phyloP scores from a whole-genome alignment of 257 asterid species.

The Datura wrightii region DNA sequence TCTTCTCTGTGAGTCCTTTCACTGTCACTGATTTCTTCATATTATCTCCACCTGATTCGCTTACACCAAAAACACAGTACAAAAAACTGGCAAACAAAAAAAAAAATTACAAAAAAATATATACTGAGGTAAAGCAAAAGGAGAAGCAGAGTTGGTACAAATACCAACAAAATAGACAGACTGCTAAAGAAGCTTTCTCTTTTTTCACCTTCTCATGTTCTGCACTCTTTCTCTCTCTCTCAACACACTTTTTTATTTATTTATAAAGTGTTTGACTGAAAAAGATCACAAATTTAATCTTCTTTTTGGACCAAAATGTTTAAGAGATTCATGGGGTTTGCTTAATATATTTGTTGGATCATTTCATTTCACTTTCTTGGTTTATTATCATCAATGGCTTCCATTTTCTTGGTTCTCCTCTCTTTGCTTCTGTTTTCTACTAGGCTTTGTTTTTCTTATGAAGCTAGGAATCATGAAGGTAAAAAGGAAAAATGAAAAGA shows the following conservation, averaged over 20 bases:
- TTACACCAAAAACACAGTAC: constrained; percentile 6
- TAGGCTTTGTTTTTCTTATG: constrained; percentile 51
- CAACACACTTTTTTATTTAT: constrained; percentile 30
- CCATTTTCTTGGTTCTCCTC: constrained; percentile 35
- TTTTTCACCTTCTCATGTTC: neutral
- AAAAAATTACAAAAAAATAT: no score
- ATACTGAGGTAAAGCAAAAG: constrained; percentile 3
- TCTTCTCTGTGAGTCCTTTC: constrained; percentile 14
- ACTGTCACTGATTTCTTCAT: constrained; percentile 45
- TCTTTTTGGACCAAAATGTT: neutral
- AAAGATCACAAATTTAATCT: neutral
- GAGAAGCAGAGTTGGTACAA: constrained; percentile 5
- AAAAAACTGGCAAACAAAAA: neutral
- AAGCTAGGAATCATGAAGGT: constrained; percentile 92
- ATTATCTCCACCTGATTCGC: constrained; percentile 45
- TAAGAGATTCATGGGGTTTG: neutral
- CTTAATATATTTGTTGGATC: constrained; percentile 17
- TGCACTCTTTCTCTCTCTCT: constrained; percentile 15
- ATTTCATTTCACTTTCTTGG: neutral
- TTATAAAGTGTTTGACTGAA: constrained; percentile 19
- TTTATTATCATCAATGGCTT: constrained; percentile 30
- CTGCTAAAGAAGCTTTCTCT: constrained; percentile 18
- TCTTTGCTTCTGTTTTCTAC: constrained; percentile 44
- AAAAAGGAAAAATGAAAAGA: neutral
- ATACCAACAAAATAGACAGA: constrained; percentile 28